Evolutionary conservation across 2,329 filamentous ascomycete species (phyloP).

Genomic region (Sclerotinia borealis): DNA sequence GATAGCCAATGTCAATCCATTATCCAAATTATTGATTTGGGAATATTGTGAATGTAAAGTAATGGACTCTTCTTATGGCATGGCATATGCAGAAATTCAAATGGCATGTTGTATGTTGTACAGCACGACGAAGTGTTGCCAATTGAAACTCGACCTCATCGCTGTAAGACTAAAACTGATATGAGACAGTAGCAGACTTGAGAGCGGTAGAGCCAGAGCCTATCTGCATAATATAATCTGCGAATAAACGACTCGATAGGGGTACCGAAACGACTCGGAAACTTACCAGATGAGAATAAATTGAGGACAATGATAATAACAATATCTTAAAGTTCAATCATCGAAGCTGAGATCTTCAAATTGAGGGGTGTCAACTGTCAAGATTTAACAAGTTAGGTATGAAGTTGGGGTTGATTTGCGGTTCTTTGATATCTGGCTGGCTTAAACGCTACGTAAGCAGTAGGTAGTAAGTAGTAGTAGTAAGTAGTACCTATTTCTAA

Average conservation of each 20-base stretch:
- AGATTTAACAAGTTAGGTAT: background rate
- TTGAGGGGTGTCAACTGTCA: background rate
- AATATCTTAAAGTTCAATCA: conserved; percentile 18
- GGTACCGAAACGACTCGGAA: background rate
- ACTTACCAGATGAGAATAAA: background rate
- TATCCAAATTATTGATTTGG: background rate
- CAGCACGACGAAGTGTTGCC: background rate
- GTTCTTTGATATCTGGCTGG: conserved; percentile 3
- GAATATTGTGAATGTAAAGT: background rate
- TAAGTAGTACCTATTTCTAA: background rate
- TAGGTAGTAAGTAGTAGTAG: background rate
- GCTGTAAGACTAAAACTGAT: background rate
- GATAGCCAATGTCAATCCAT: background rate
- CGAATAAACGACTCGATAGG: conserved; percentile 3
- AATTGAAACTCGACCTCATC: conserved; percentile 5
- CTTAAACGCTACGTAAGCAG: conserved; percentile 5
- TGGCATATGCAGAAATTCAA: background rate
- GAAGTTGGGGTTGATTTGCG: background rate
- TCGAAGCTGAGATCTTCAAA: conserved; percentile 16
- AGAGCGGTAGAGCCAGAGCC: background rate
- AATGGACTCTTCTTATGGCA: background rate
- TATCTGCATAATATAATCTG: background rate
- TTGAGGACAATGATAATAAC: background rate
- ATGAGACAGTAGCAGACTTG: background rate
- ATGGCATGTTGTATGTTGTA: background rate